phyloP scores from a whole-genome alignment of 75 land plant genomes.

The Pseudotsuga menziesii region DNA sequence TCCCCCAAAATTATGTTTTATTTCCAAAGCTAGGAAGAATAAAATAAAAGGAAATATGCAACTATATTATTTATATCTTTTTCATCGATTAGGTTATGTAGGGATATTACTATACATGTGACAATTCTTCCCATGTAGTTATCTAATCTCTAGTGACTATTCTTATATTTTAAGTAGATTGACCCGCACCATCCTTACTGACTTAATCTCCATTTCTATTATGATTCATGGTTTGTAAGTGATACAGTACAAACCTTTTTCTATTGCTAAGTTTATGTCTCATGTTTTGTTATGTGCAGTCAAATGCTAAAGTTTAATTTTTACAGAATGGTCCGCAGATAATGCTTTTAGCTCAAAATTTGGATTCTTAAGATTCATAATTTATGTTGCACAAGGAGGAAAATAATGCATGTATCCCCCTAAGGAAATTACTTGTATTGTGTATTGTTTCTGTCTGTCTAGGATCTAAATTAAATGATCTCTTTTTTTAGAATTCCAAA shows the following conservation, averaged over 20 bases:
- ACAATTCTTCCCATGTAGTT: neutral
- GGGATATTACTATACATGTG: neutral
- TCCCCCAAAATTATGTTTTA: neutral
- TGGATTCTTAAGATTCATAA: neutral
- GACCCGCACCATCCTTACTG: slow-evolving; percentile 97
- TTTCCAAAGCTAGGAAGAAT: neutral
- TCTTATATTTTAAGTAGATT: slow-evolving; percentile 45
- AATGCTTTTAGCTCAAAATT: too few relatives aligned
- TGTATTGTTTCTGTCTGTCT: too few relatives aligned
- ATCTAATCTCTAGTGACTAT: neutral
- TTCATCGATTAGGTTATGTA: neutral
- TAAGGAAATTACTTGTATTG: neutral
- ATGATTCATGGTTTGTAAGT: slow-evolving; percentile 62
- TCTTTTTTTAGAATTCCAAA: too few relatives aligned
- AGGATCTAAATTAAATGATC: too few relatives aligned
- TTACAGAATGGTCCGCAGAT: too few relatives aligned
- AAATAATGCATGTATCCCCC: neutral
- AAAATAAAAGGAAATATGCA: neutral
- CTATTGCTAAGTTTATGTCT: slow-evolving; percentile 65
- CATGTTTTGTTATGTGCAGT: neutral
- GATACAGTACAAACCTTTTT: slow-evolving; percentile 84
- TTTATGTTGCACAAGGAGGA: neutral
- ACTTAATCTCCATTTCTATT: slow-evolving; percentile 74
- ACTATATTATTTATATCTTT: neutral
- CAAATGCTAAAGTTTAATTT: too few relatives aligned